Evolutionary conservation across 1,139 yeast genomes (phyloP).

Genomic region (Blastobotrys elegans): DNA sequence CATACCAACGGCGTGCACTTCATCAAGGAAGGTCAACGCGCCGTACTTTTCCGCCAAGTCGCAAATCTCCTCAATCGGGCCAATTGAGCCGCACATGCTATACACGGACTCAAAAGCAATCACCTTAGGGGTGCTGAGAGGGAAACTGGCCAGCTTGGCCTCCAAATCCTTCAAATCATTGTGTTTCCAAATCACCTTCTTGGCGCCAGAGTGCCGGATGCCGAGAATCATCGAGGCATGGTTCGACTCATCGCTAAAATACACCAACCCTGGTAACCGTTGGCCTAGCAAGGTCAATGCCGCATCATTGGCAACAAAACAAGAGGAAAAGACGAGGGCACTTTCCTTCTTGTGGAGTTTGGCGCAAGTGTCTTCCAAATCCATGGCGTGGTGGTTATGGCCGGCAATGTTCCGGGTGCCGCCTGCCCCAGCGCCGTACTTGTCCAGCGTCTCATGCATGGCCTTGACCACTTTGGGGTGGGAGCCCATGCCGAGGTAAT

Average conservation of each 20-base stretch:
- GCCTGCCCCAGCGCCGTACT: conserved; percentile 98
- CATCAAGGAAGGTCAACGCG: conserved; percentile 93
- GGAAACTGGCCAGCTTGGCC: conserved; percentile 66
- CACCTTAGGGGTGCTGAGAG: conserved; percentile 80
- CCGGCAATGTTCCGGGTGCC: conserved; percentile 99
- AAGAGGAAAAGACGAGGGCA: conserved; percentile 89
- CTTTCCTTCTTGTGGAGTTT: conserved; percentile 92
- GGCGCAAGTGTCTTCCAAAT: conserved; percentile 80
- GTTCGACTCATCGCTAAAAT: conserved; percentile 86
- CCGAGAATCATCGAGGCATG: conserved; percentile 99
- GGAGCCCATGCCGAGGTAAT: conserved; percentile 91
- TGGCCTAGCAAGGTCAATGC: conserved; percentile 90
- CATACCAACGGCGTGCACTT: conserved; percentile 98
- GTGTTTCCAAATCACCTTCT: conserved; percentile 87
- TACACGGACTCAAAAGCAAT: conserved; percentile 97
- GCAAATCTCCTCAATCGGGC: conserved; percentile 89
- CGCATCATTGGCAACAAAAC: conserved; percentile 97
- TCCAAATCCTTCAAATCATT: conserved; percentile 84
- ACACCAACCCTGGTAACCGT: conserved; percentile 81
- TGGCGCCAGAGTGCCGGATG: conserved; percentile 82
- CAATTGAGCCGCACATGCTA: conserved; percentile 97
- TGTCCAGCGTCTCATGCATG: conserved; percentile 77
- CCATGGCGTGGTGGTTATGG: conserved; percentile 83
- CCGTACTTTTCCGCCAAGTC: conserved; percentile 97
- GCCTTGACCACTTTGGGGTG: conserved; percentile 65